phyloP scores from a whole-genome alignment of 2,329 filamentous ascomycete species.

The Penicillium sp. region DNA sequence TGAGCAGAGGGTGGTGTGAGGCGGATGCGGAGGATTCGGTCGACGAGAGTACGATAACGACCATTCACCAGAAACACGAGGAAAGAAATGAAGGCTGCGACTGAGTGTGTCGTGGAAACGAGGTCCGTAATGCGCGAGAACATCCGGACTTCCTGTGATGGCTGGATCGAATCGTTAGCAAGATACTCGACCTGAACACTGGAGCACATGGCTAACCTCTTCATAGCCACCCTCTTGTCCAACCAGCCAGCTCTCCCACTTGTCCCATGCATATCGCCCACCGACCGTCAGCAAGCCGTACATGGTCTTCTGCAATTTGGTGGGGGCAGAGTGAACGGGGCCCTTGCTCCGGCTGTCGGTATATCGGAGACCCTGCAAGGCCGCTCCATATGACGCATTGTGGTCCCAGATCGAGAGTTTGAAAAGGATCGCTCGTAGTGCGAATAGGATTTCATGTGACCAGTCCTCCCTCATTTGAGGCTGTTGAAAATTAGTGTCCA shows the following conservation, averaged over 20 bases:
- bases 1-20: conserved; percentile 83
- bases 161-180: conserved; percentile 36
- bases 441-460: conserved; percentile 80
- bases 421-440: conserved; percentile 78
- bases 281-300: conserved; percentile 87
- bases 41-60: conserved; percentile 85
- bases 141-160: conserved; percentile 54
- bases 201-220: conserved; percentile 41
- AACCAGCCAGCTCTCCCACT: conserved; percentile 86
- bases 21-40: conserved; percentile 80
- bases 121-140: conserved; percentile 72
- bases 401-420: conserved; percentile 98
- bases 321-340: conserved; percentile 68
- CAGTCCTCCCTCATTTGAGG: conserved; percentile 80
- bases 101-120: conserved; percentile 74
- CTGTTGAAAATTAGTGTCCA: conserved; percentile 29
- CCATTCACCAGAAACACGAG: conserved; percentile 89
- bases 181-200: background rate
- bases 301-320: conserved; percentile 77
- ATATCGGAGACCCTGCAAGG: conserved; percentile 87
- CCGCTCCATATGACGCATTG: conserved; percentile 90
- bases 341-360: conserved; percentile 75
- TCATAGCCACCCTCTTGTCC: conserved; percentile 76
- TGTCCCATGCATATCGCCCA: conserved; percentile 86
- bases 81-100: conserved; percentile 82